Base-by-base conservation (phyloP, 176 grass and related monocot genomes). In the Poa annua region DNA sequence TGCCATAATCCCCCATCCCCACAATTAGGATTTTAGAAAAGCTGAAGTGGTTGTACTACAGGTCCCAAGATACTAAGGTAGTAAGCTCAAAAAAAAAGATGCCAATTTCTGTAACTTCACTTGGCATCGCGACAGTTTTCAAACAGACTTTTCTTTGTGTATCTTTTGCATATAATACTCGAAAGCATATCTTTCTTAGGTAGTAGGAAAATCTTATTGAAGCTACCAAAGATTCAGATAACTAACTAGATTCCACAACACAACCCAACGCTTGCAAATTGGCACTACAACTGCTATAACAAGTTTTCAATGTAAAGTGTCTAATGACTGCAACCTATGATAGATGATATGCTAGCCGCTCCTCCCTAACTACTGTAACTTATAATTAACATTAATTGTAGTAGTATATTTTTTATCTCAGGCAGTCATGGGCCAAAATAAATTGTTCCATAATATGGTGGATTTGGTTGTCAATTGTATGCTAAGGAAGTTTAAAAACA, bases 191-290 rank as follows among this genome's bases (percentile, higher is more conserved):
- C 38, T 84, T 51, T 44, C 39, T 1, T 17, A 6, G 34, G 65
- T 39, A 39, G 22, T 8, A 88, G 49, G 11, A 59, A 85, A 75
- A 80, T 44, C 8, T 78, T 47, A 63, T 39, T 85, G 12, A 8
- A 50, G 38, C 16, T 48, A 10, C 11, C 41, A 75, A 35, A 39
- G 0, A 59, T 75, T 80, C 42, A 11, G 6, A 32, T 63, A 15
- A 3, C 24, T 62, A 62, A 63, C 80, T 48, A 49, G 1, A 80
- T 73, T 83, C 59, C 5, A 15, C 42, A 84, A 65, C 8, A 8
- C 47, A 34, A 19, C 24, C 14, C 49, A 66, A n/a, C 24, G 73
- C 34, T 47, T 6, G 3, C 44, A 84, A 65, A 53, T 4, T 84
- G 48, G 26, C 11, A 1, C 36, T 21, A 55, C 36, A 32, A 53